These are phyloP conservation scores for Phylloporus sp. DNA, from an alignment of 768 basidiomycete species.

Conservation along the genomic window DNA sequence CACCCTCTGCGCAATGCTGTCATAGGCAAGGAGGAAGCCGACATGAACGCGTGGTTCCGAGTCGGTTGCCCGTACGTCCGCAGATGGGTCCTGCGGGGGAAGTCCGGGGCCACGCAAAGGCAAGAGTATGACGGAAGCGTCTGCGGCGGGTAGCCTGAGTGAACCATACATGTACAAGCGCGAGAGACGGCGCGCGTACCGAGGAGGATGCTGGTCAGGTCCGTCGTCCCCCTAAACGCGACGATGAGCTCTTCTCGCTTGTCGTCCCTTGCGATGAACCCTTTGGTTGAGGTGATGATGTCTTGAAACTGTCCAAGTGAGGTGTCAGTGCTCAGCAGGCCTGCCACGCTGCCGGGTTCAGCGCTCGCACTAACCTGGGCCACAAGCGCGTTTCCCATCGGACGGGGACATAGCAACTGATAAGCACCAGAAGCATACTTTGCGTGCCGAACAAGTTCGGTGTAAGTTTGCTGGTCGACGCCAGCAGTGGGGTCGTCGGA, in stretches of 20 bases:
- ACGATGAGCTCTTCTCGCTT: constrained; percentile 38
- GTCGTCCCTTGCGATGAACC: constrained; percentile 45
- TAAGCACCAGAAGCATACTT: constrained; percentile 52
- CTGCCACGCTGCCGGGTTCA: neutral
- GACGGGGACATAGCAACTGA: constrained; percentile 42
- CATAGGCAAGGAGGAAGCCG: constrained; percentile 36
- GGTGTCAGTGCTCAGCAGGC: constrained; percentile 1
- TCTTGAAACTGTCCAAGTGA: constrained; percentile 32
- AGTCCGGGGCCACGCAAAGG: constrained; percentile 25
- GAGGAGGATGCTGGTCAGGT: constrained; percentile 17
- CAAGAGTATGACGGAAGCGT: constrained; percentile 18
- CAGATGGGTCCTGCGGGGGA: constrained; percentile 9
- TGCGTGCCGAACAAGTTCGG: constrained; percentile 42
- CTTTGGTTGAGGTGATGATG: constrained; percentile 37
- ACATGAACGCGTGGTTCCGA: constrained; percentile 31
- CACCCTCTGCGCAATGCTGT: constrained; percentile 29
- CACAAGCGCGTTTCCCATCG: constrained; percentile 46
- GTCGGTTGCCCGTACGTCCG: neutral
- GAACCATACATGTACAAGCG: neutral
- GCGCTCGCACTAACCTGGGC: constrained; percentile 30
- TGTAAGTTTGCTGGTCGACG: constrained; percentile 36
- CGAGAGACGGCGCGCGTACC: constrained; percentile 8
- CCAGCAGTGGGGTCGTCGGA: constrained; percentile 23
- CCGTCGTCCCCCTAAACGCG: constrained; percentile 39
- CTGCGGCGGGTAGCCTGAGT: constrained; percentile 5